Base-by-base conservation (phyloP, 2,329 filamentous ascomycete species). In the Dactylella cylindrospora region DNA sequence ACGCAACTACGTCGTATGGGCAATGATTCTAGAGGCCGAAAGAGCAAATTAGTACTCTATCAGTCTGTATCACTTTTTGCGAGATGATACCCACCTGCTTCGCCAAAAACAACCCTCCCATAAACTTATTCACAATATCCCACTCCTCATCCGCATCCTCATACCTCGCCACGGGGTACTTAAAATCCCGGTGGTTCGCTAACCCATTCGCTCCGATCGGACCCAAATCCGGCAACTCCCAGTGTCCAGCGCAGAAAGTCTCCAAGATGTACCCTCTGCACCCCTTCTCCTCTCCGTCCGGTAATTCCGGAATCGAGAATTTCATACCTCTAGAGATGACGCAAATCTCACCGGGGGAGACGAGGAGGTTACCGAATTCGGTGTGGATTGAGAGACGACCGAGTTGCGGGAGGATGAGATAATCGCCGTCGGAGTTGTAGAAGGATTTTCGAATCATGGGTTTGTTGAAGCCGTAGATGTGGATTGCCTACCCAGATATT, bases 381-480 rank as follows among this genome's bases (percentile, higher is more conserved):
- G 87, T 91, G 68, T 84, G 81, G 64, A 91, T 85, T 69, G 90
- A 85, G 31, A 91, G 74, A 10, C 79, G 78, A 2, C 87, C 87
- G 65, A 86, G 80, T 70, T 91, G 87, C 1, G 85, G 78, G 10
- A 91, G 85, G 64, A 91, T 83, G 52, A 90, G 73, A 68, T 88
- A 80, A 71, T 91, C 87, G 9, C 87, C 87, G 70, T 91, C 87
- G 0, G 88, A 85, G 2, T 85, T 90, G 77, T 91, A 94, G 72
- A 90, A 94, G 0, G 88, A 88, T 43, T 84, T 78, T 31, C 80
- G 80, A n/a, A 78, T 77, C 90, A 95, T 95, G 70, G 84, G 83
- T 71, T 81, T 84, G 15, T 86, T 87, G 0, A 85, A 87, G 1
- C 86, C 84, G 70, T 88, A 95, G 53, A 93, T 81, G 72, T 86